phyloP scores from a whole-genome alignment of 257 asterid species.

The Solanum dulcamara region DNA sequence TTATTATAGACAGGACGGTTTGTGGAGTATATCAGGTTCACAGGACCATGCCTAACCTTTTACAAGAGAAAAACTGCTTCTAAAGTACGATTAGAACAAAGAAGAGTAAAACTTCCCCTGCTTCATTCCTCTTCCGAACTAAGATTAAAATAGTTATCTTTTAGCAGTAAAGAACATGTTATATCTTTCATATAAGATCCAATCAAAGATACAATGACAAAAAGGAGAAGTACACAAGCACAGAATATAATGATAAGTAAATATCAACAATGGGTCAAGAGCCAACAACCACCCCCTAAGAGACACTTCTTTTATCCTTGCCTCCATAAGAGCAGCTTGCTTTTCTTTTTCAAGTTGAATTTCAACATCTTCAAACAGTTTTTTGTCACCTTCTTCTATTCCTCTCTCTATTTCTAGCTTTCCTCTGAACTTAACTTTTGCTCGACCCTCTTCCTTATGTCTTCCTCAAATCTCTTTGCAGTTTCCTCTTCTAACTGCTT shows the following conservation, averaged over 20 bases:
- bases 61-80: neutral
- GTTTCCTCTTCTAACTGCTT: constrained; percentile 86
- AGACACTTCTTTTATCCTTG: constrained; percentile 79
- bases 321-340: constrained; percentile 74
- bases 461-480: constrained; percentile 78
- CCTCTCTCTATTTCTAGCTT: constrained; percentile 52
- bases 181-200: neutral
- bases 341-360: constrained; percentile 71
- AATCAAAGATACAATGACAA: neutral
- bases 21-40: no score
- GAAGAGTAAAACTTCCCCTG: neutral
- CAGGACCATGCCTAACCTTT: no score
- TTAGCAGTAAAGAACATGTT: neutral
- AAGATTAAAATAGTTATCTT: neutral
- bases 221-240: neutral
- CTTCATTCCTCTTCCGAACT: neutral
- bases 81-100: neutral
- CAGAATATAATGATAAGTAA: neutral
- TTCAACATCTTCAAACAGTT: constrained; percentile 61
- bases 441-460: constrained; percentile 67
- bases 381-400: constrained; percentile 53
- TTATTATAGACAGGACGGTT: no score
- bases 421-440: constrained; percentile 70
- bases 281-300: neutral
- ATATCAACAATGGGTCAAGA: neutral